Base-by-base conservation (phyloP, 495 filamentous ascomycete genomes). In the Penicillium paxilli region DNA sequence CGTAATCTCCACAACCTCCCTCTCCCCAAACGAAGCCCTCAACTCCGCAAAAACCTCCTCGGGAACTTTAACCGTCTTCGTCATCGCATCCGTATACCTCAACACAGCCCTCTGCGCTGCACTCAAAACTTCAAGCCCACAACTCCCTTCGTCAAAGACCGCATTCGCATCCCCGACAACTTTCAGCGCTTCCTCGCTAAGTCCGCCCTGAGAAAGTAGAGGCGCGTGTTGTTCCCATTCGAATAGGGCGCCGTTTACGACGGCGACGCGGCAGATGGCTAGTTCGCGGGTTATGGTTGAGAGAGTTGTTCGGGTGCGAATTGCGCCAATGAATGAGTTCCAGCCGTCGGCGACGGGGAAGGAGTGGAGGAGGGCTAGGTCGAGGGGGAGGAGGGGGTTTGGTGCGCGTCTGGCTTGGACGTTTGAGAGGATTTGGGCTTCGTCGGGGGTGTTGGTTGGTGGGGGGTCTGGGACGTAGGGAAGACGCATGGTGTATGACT, bases 161-260 rank as follows among this genome's bases (percentile, higher is more conserved):
- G 52, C 49, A 24, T 63, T 44, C 2, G 58, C 52, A 58, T 77
- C 71, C 5, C 70, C 60, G 25, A 78, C 64, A 14, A 67, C 49
- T n/a, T 73, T 60, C 46, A 87, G 54, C 0, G 72, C 81, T n/a
- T 73, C 75, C 21, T 77, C 68, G 14, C 61, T 71, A 4, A 87
- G 69, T 3, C 86, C 80, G 4, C 60, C 71, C 28, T 68, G 60
- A 55, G 48, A 47, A 20, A 78, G 80, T 73, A 94, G 66, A 2
- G 88, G 90, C 30, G 82, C 79, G 63, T 94, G 90, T 44, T 88
- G 83, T 28, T 71, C 81, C 90, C 88, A 94, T 67, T 94, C 89
- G 66, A 88, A 92, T 73, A 81, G 83, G 0, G 90, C 90, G 1
- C 77, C 62, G 54, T 92, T 92, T 46, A 87, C 73, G 4, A 86